Evolutionary conservation across 2,329 filamentous ascomycete species (phyloP), one percentile per base, ranked within the genome.

Genomic region (Leptosphaerulina australis): DNA sequence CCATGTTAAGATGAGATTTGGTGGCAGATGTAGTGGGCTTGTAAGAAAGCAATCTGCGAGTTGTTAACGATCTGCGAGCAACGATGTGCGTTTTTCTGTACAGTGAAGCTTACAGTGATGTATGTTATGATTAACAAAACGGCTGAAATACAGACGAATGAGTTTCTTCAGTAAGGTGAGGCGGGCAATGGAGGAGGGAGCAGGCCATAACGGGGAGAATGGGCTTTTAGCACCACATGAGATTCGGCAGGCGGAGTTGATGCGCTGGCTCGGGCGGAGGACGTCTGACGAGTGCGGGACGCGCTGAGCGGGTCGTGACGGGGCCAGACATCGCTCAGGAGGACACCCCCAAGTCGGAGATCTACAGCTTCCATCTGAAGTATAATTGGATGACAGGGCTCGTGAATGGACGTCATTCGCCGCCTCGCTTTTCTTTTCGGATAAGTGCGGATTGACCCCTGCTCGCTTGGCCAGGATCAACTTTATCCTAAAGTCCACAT

Each of bases 181-280:
- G 65, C 61, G 62, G 58, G 62, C 57, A 56, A 62, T 55, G 61
- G 59, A 57, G 60, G 62, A 61, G 49, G 50, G 55, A 47, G 58
- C 44, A 53, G 50, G 57, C 43, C 46, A 54, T 35, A 61, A 59
- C 47, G 64, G 62, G 61, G 53, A 57, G 44, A 31, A 46, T 44
- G 44, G 56, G 62, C 64, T 69, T 69, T 67, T 69, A 67, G 62
- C 48, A 45, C 41, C 37, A 46, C 41, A 8, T 43, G 37, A 56
- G 25, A 35, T 46, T 57, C 49, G 50, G 33, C 44, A 44, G 38
- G 48, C 38, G 31, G 10, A 18, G 37, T 47, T 57, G 68, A 68
- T 70, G 67, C 59, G 67, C 53, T 70, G 68, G 68, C 68, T 65
- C 65, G 59, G 56, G 60, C 51, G 56, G 55, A 62, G 55, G 50